These are phyloP conservation scores for Melaleuca quinquenervia DNA, from an alignment of 345 rosid species.

Conservation along the genomic window DNA sequence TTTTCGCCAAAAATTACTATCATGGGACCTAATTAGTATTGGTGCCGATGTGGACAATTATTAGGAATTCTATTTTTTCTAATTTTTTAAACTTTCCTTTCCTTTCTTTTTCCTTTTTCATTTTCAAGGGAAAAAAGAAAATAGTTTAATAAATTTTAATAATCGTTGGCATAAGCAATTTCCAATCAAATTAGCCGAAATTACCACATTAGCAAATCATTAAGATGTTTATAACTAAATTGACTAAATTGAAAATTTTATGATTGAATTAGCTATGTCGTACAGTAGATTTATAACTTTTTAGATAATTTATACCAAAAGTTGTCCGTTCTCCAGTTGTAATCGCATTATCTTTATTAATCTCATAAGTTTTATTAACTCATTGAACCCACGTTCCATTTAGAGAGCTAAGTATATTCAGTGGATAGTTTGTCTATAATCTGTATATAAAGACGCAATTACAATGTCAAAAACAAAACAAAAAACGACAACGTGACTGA, in stretches of 20 bases:
- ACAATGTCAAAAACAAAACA: background rate
- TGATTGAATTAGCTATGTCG: background rate
- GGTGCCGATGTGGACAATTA: fast-evolving
- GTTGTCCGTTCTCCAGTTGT: fast-evolving
- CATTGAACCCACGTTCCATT: background rate
- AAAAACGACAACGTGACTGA: background rate
- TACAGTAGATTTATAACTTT: background rate
- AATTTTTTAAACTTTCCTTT: background rate
- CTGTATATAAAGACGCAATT: background rate
- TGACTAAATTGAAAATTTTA: background rate
- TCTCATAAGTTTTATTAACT: background rate
- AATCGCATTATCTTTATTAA: background rate
- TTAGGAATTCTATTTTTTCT: background rate
- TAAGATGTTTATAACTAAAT: background rate
- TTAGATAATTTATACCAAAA: background rate
- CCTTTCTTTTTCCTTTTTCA: background rate
- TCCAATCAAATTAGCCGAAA: no score
- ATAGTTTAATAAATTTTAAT: background rate
- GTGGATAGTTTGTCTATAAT: background rate
- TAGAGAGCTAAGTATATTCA: background rate
- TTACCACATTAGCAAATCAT: background rate
- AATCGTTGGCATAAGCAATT: background rate
- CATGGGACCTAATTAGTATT: background rate
- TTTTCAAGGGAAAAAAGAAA: background rate
- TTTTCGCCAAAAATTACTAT: background rate